Evolutionary conservation across 2,329 filamentous ascomycete genomes (phyloP).

Genomic region (Chaetomium sp.): DNA sequence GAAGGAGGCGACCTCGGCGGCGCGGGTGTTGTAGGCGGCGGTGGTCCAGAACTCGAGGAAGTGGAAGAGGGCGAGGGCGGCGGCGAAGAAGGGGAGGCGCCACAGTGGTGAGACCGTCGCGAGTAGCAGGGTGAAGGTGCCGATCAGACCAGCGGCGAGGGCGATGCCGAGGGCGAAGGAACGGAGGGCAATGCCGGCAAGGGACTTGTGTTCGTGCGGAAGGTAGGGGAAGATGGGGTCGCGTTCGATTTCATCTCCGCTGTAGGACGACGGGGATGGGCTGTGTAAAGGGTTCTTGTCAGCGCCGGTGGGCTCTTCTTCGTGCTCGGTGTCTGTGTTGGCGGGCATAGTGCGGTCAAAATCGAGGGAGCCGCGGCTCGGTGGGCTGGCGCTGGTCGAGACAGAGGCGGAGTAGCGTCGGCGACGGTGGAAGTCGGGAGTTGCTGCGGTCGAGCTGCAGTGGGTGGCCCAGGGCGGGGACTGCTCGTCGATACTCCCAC

Average conservation of each 20-base stretch:
- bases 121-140: constrained; percentile 41
- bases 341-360: not conserved
- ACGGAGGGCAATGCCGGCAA: constrained; percentile 61
- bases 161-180: constrained; percentile 57
- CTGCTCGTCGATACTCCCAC: not conserved
- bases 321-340: not conserved
- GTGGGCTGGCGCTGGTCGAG: not conserved
- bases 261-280: not conserved
- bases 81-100: constrained; percentile 68
- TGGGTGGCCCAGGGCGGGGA: not conserved
- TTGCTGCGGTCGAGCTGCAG: not conserved
- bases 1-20: constrained; percentile 74
- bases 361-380: not conserved
- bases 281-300: not conserved
- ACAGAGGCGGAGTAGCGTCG: not conserved
- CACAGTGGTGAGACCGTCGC: constrained; percentile 54
- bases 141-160: constrained; percentile 43
- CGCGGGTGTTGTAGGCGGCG: constrained; percentile 76
- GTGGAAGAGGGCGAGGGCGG: constrained; percentile 77
- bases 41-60: constrained; percentile 96
- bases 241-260: not conserved
- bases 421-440: not conserved
- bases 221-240: constrained; percentile 40
- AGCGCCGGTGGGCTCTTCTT: constrained; percentile 3
- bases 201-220: constrained; percentile 56